A percentile compares a stretch with the other conserved stretches of the same genome.
phyloP scores from a whole-genome alignment of 805 yeast species.

The Kluyveromyces lactis region DNA sequence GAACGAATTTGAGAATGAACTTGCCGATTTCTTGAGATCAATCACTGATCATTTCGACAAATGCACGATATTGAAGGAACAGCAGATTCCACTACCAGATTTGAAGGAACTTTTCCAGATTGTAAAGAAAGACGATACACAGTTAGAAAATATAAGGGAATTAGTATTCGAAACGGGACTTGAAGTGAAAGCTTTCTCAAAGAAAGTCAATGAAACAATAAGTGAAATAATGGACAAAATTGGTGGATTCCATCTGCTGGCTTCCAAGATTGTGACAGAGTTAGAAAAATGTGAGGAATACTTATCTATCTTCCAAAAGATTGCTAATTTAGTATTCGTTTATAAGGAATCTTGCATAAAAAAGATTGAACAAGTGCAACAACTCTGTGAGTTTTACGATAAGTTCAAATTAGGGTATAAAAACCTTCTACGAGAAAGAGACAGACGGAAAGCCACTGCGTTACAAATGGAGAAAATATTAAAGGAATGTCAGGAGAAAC shows the following conservation, averaged over 20 bases:
- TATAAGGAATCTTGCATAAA: slow-evolving; percentile 23
- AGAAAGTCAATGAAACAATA: slow-evolving; percentile 25
- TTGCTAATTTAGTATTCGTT: slow-evolving; percentile 27
- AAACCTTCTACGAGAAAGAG: slow-evolving; percentile 42
- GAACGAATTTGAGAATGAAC: slow-evolving; percentile 47
- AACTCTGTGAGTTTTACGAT: slow-evolving; percentile 40
- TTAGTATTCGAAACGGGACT: slow-evolving; percentile 35
- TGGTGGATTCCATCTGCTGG: slow-evolving; percentile 10
- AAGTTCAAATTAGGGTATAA: slow-evolving; percentile 46
- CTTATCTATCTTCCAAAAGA: slow-evolving; percentile 23
- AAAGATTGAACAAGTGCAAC: slow-evolving; percentile 23
- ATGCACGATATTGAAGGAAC: slow-evolving; percentile 39
- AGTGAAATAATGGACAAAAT: slow-evolving; percentile 14
- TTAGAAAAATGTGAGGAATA: slow-evolving; percentile 24
- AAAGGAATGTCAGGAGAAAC: slow-evolving; percentile 33
- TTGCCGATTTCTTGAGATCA: slow-evolving; percentile 61
- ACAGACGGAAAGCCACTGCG: slow-evolving; percentile 40
- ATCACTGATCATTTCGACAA: slow-evolving; percentile 80
- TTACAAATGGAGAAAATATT: slow-evolving; percentile 33
- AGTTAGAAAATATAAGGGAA: slow-evolving; percentile 47
- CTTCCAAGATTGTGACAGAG: slow-evolving; percentile 13
- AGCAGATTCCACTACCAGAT: slow-evolving; percentile 21
- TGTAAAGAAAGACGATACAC: slow-evolving; percentile 43
- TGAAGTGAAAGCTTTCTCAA: slow-evolving; percentile 21
- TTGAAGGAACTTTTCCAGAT: slow-evolving; percentile 37